These are phyloP conservation scores for Chytriomyces confervae DNA, from an alignment of 192 early-diverging fungal species.

Conservation along the genomic window DNA sequence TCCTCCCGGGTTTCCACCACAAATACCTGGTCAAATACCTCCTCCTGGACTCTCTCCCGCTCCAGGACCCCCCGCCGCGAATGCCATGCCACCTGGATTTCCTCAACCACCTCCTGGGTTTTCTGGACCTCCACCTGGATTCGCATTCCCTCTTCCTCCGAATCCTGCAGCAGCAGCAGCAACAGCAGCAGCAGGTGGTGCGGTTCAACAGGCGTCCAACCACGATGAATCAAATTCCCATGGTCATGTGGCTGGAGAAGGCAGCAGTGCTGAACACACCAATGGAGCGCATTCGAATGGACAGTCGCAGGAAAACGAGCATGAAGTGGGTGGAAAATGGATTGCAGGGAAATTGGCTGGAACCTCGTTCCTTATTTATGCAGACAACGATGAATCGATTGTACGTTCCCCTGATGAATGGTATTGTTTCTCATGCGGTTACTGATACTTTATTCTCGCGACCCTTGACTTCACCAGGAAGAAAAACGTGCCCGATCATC, in stretches of 20 bases:
- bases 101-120: slow-evolving; percentile 14
- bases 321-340: slow-evolving; percentile 11
- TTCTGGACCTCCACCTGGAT: slow-evolving; percentile 15
- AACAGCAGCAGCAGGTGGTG: neutral
- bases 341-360: slow-evolving; percentile 7
- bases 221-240: neutral
- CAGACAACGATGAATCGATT: slow-evolving; percentile 50
- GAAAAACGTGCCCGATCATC: slow-evolving; percentile 41
- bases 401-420: slow-evolving; percentile 26
- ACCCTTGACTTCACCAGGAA: slow-evolving; percentile 27
- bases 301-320: neutral
- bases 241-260: neutral
- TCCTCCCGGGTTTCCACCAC: too few species aligned
- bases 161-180: neutral
- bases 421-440: slow-evolving; percentile 6
- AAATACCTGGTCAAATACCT: too few species aligned
- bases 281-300: too few species aligned
- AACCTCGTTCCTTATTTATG: slow-evolving; percentile 41
- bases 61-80: too few species aligned
- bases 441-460: slow-evolving; percentile 6
- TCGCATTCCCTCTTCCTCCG: neutral
- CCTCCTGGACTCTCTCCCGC: too few species aligned
- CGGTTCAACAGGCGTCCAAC: neutral
- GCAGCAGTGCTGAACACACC: neutral
- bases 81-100: too few species aligned